A percentile compares a stretch with the other conserved stretches of the same genome.
phyloP scores from a whole-genome alignment of 768 basidiomycete genomes.

The Russula sp. region DNA sequence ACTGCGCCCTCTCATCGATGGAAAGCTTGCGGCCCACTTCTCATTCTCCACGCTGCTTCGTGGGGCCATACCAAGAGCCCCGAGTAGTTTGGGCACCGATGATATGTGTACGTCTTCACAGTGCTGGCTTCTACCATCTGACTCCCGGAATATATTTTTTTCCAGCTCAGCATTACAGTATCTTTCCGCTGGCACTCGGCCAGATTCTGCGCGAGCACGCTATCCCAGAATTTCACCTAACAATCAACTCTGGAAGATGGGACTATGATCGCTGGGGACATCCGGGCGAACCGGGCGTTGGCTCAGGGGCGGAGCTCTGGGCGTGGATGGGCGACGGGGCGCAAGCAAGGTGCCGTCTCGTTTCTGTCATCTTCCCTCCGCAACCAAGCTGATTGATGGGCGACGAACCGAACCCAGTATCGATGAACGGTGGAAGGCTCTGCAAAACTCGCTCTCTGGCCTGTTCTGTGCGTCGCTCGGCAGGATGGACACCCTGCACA shows the following conservation, averaged over 20 bases:
- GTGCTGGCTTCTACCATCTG: not conserved
- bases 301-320: conserved; percentile 85
- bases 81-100: conserved; percentile 38
- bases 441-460: conserved; percentile 86
- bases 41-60: conserved; percentile 64
- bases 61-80: conserved; percentile 51
- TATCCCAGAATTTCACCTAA: conserved; percentile 82
- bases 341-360: conserved; percentile 38
- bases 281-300: conserved; percentile 69
- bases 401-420: conserved; percentile 32
- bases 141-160: not conserved
- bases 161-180: conserved; percentile 75
- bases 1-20: conserved; percentile 66
- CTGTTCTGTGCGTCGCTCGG: conserved; percentile 92
- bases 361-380: not conserved
- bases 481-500: conserved; percentile 66
- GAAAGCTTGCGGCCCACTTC: conserved; percentile 76
- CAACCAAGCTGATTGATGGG: not conserved
- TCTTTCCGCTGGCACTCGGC: conserved; percentile 83
- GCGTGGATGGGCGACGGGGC: conserved; percentile 81
- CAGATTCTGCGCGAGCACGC: conserved; percentile 83
- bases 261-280: conserved; percentile 79
- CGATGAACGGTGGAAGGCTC: conserved; percentile 74
- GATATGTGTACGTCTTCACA: conserved; percentile 42
- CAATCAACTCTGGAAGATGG: conserved; percentile 91